Percentiles rank a stretch among this genome's conserved stretches.
Evolutionary conservation across 1,284 basidiomycete genomes (phyloP).

Genomic region (Fomitopsis palustris): DNA sequence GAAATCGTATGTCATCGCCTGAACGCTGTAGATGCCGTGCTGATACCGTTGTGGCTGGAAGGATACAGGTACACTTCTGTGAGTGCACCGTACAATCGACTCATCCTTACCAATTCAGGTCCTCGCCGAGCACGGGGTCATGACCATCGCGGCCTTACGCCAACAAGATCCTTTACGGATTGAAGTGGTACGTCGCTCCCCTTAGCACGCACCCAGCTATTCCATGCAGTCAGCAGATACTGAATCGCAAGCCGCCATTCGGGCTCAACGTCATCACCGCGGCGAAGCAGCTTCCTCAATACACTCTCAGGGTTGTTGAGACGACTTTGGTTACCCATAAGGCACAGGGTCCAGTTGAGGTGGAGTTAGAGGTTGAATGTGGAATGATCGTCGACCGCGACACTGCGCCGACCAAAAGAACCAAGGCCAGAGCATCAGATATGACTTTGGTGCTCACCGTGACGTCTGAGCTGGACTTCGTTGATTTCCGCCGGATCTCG

Average conservation of each 20-base stretch:
- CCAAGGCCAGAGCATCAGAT: slow-evolving; percentile 41
- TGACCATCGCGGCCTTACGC: slow-evolving; percentile 53
- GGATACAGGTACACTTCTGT: slow-evolving; percentile 25
- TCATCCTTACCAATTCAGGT: slow-evolving; percentile 40
- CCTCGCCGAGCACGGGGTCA: slow-evolving; percentile 68
- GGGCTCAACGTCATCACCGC: slow-evolving; percentile 63
- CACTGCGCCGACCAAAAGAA: slow-evolving; percentile 39
- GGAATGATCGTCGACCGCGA: slow-evolving; percentile 35
- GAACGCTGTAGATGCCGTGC: too few species aligned
- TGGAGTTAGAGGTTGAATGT: slow-evolving; percentile 61
- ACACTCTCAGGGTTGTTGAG: slow-evolving; percentile 50
- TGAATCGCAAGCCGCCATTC: slow-evolving; percentile 73
- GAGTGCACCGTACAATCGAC: neutral
- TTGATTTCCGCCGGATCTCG: slow-evolving; percentile 78
- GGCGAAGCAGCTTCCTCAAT: slow-evolving; percentile 62
- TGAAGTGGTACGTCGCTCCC: slow-evolving; percentile 47
- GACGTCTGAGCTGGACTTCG: slow-evolving; percentile 66
- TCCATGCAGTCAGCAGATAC: slow-evolving; percentile 41
- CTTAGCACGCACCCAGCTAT: neutral
- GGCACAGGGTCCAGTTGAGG: slow-evolving; percentile 51
- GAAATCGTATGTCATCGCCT: slow-evolving; percentile 65
- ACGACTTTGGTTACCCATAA: slow-evolving; percentile 35
- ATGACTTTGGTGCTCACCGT: slow-evolving; percentile 70
- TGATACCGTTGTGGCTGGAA: slow-evolving; percentile 44
- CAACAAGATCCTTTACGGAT: slow-evolving; percentile 55